phyloP scores from a whole-genome alignment of 2,329 filamentous ascomycete species.

The Cercospora sojina region DNA sequence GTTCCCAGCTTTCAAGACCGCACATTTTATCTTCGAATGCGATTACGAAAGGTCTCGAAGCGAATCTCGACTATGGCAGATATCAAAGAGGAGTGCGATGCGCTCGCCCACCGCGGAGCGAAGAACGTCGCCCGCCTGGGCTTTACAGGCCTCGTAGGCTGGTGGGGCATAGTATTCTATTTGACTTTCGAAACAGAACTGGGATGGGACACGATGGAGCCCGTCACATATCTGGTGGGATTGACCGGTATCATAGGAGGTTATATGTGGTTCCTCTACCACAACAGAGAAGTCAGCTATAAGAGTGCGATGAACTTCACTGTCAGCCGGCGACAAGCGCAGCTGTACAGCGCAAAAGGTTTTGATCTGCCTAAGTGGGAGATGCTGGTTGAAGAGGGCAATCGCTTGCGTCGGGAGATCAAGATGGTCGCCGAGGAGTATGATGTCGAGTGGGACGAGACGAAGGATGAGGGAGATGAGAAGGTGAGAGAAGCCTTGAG shows the following conservation, averaged over 20 bases:
- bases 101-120: constrained; percentile 71
- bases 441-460: constrained; percentile 69
- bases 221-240: constrained; percentile 85
- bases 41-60: constrained; percentile 68
- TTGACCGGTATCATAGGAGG: constrained; percentile 82
- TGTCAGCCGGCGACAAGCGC: constrained; percentile 72
- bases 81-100: constrained; percentile 79
- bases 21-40: constrained; percentile 82
- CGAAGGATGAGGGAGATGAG: constrained; percentile 35
- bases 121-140: constrained; percentile 78
- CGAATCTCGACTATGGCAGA: constrained; percentile 68
- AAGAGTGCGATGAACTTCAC: constrained; percentile 84
- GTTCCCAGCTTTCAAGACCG: constrained; percentile 87
- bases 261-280: constrained; percentile 91
- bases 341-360: constrained; percentile 71
- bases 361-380: constrained; percentile 80
- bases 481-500: constrained; percentile 42
- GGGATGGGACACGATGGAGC: constrained; percentile 90
- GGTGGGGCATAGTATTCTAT: constrained; percentile 79
- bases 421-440: constrained; percentile 80
- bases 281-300: constrained; percentile 83
- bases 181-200: constrained; percentile 68
- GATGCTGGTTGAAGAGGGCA: constrained; percentile 73
- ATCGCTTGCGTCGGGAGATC: constrained; percentile 73
- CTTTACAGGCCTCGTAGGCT: constrained; percentile 68